Evolutionary conservation across 2,329 filamentous ascomycete genomes (phyloP).

Genomic region (Chlorencoelia australis): DNA sequence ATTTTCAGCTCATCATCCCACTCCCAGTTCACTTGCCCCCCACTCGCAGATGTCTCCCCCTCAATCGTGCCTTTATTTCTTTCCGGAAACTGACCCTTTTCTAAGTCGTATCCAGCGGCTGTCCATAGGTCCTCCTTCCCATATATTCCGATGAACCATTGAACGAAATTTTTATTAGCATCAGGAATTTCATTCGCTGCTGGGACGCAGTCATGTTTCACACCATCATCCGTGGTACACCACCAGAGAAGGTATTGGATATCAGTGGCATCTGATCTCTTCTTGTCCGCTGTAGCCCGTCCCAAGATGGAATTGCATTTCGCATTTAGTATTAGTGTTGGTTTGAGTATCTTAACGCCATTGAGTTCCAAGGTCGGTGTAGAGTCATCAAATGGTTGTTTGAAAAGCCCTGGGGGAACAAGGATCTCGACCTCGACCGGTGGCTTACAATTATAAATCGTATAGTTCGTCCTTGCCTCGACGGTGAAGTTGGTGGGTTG

Average conservation of each 20-base stretch:
- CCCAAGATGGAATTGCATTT: constrained; percentile 7
- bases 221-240: not conserved
- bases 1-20: no score
- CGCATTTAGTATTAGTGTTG: constrained; percentile 8
- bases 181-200: not conserved
- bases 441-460: constrained; percentile 3
- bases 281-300: constrained; percentile 3
- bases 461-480: constrained; percentile 4
- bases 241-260: constrained; percentile 6
- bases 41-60: no score
- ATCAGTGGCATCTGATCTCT: constrained; percentile 5
- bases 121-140: not conserved
- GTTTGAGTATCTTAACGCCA: constrained; percentile 8
- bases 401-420: constrained; percentile 6
- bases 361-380: constrained; percentile 3
- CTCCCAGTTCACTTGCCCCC: no score
- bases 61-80: no score
- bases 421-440: constrained; percentile 8
- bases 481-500: constrained; percentile 1
- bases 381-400: not conserved
- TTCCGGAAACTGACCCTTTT: no score
- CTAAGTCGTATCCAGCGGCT: not conserved
- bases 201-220: no score
- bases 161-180: not conserved
- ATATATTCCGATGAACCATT: constrained; percentile 1